Conservation (phyloP, 257 asterid species). For the Parsonsia alboflavescens region DNA sequence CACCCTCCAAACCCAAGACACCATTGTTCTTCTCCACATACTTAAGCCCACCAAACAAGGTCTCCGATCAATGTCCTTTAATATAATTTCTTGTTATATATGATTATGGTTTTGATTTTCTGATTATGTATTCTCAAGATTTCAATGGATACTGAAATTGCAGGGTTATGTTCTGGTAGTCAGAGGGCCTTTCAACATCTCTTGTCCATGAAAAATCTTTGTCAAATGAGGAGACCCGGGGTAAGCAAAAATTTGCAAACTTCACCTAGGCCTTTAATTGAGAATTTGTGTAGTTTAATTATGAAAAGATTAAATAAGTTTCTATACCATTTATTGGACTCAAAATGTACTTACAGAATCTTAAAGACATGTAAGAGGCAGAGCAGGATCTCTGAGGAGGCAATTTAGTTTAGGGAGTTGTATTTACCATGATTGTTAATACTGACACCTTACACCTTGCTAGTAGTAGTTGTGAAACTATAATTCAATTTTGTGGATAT, state of each 20-base stretch:
- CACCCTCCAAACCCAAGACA: slow-evolving; percentile 65
- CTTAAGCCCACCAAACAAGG: slow-evolving; percentile 45
- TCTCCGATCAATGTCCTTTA: slow-evolving; percentile 10
- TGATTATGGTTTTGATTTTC: neutral
- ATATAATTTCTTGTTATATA: no score
- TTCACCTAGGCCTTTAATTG: no score
- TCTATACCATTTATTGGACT: neutral
- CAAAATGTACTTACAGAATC: neutral
- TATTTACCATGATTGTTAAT: no score
- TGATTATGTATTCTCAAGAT: neutral
- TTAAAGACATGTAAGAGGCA: neutral
- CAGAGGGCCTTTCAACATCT: slow-evolving; percentile 24
- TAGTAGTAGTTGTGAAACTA: no score
- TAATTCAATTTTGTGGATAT: no score
- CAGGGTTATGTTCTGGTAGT: slow-evolving; percentile 38
- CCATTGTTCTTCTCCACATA: slow-evolving; percentile 61
- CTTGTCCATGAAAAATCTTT: slow-evolving; percentile 22
- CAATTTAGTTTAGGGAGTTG: neutral
- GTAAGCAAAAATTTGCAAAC: slow-evolving; percentile 26
- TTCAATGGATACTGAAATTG: no score
- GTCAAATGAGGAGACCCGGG: slow-evolving; percentile 27
- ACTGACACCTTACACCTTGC: no score
- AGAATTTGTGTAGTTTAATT: no score
- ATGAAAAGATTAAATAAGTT: no score
- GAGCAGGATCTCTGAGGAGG: neutral